Evolutionary conservation across 2,329 filamentous ascomycete genomes (phyloP).

Genomic region (Nigrograna mackinnonii): DNA sequence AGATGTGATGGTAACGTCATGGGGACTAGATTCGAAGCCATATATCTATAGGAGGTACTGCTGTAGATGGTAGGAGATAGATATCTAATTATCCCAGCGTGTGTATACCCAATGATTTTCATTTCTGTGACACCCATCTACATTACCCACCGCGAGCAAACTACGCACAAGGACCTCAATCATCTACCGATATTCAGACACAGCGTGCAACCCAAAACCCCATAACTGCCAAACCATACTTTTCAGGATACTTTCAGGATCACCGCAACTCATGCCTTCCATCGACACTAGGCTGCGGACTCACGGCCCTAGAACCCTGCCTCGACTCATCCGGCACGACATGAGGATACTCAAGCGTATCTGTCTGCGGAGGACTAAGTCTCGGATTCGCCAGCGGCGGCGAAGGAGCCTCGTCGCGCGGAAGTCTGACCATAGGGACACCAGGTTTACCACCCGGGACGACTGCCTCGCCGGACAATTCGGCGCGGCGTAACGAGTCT

Average conservation of each 20-base stretch:
- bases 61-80: too few relatives aligned
- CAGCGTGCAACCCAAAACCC: neutral
- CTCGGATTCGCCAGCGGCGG: conserved; percentile 13
- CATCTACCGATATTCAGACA: neutral
- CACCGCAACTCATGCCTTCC: too few relatives aligned
- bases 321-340: neutral
- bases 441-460: conserved; percentile 15
- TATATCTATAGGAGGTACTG: too few relatives aligned
- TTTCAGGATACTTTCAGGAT: too few relatives aligned
- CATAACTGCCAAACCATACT: neutral
- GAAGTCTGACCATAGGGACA: conserved; percentile 20
- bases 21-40: too few relatives aligned
- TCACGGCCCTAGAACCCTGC: neutral
- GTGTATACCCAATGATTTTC: too few relatives aligned
- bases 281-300: neutral
- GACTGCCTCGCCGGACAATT: conserved; percentile 19
- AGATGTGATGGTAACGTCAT: too few relatives aligned
- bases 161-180: too few relatives aligned
- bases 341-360: neutral
- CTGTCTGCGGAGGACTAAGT: conserved; percentile 2
- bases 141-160: too few relatives aligned
- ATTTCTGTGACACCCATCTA: too few relatives aligned
- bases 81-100: too few relatives aligned
- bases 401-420: conserved; percentile 19
- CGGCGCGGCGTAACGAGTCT: too few relatives aligned